Percentiles rank a stretch among this genome's conserved stretches.
phyloP scores from a whole-genome alignment of 208 protist genomes.

The Leishmania guyanensis region DNA sequence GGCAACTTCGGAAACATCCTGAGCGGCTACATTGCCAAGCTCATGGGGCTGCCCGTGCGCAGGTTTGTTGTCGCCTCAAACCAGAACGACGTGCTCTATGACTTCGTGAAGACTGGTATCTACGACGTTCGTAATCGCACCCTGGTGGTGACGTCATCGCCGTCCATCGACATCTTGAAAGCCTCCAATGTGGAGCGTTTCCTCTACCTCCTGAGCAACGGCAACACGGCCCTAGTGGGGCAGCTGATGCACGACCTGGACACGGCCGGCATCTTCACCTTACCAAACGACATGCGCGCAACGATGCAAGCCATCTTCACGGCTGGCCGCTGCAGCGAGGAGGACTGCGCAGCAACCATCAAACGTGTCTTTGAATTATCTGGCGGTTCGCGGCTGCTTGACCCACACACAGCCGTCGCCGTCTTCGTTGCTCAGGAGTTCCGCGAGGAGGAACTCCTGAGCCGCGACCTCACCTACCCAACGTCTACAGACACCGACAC shows the following conservation, averaged over 20 bases:
- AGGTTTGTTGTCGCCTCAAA: constrained; percentile 95
- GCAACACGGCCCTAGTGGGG: constrained; percentile 68
- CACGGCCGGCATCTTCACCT: constrained; percentile 53
- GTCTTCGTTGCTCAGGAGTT: constrained; percentile 69
- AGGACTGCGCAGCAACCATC: constrained; percentile 78
- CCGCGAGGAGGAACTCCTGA: constrained; percentile 38
- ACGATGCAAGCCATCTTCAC: constrained; percentile 65
- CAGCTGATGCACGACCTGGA: constrained; percentile 73
- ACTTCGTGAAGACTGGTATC: constrained; percentile 88
- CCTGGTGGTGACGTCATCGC: constrained; percentile 64
- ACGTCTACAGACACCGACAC: constrained; percentile 21
- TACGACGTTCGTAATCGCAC: constrained; percentile 78
- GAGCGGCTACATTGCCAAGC: constrained; percentile 92
- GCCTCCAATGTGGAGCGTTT: constrained; percentile 97
- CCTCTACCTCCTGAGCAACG: constrained; percentile 85
- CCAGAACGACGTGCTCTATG: constrained; percentile 94
- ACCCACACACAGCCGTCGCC: constrained; percentile 88
- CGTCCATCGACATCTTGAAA: constrained; percentile 93
- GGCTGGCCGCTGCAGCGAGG: constrained; percentile 74
- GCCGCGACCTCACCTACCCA: constrained; percentile 27
- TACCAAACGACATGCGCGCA: constrained; percentile 46
- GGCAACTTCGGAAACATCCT: constrained; percentile 98
- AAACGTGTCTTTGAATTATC: constrained; percentile 63
- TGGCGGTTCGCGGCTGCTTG: constrained; percentile 56
- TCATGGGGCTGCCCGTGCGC: constrained; percentile 88